Conservation (phyloP, 2,329 filamentous ascomycete genomes). For the Lizonia empirigonia region DNA sequence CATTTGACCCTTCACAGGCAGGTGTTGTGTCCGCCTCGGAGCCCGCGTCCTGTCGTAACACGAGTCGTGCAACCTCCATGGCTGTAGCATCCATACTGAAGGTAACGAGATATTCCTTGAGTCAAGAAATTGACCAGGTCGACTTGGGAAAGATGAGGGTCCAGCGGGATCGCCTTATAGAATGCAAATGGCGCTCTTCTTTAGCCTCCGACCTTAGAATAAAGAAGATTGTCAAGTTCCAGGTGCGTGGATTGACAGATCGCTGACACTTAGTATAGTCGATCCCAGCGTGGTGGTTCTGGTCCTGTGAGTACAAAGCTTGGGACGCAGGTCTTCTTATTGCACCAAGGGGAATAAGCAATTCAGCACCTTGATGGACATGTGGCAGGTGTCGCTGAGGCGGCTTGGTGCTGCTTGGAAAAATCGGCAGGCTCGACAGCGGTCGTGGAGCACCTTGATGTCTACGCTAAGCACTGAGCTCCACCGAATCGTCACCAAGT, state of each 20-base stretch:
- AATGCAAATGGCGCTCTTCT: neutral
- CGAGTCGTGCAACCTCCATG: conserved; percentile 33
- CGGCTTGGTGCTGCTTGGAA: conserved; percentile 19
- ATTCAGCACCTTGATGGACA: conserved; percentile 29
- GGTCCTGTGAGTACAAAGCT: conserved; percentile 12
- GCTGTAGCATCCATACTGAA: conserved; percentile 26
- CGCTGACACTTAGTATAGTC: conserved; percentile 2
- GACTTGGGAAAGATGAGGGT: neutral
- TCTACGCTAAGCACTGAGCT: conserved; percentile 22
- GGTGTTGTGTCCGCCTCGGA: conserved; percentile 16
- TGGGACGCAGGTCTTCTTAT: conserved; percentile 17
- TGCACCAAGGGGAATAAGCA: conserved; percentile 19
- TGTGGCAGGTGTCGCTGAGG: conserved; percentile 8
- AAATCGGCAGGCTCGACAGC: conserved; percentile 10
- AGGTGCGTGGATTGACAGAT: conserved; percentile 6
- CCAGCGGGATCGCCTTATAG: conserved; percentile 5
- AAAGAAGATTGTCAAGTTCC: neutral
- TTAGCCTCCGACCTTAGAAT: neutral
- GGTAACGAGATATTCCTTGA: neutral
- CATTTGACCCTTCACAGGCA: conserved; percentile 65
- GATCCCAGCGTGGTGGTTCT: conserved; percentile 16
- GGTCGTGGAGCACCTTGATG: conserved; percentile 30
- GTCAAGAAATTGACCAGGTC: neutral
- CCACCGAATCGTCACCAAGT: conserved; percentile 14
- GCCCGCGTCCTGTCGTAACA: conserved; percentile 32